A percentile compares a stretch with the other conserved stretches of the same genome.
Evolutionary conservation across 768 basidiomycete species (phyloP).

Genomic region (Hygrocybe punicea): DNA sequence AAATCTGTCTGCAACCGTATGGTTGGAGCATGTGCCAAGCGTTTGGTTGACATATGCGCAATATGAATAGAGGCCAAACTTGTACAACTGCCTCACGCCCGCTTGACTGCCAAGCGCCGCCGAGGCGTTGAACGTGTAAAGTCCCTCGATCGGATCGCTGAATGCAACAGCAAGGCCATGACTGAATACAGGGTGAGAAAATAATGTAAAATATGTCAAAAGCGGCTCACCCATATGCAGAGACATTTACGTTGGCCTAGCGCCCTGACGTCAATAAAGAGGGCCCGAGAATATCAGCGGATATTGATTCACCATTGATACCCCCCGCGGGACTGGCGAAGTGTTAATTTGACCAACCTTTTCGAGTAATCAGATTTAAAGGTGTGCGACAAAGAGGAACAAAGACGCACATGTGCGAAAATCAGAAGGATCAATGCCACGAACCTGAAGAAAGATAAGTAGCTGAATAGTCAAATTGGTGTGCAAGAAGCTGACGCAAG

Average conservation of each 20-base stretch:
- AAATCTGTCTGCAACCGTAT: slow-evolving; percentile 56
- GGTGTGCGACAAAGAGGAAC: slow-evolving; percentile 7
- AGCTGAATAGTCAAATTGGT: slow-evolving; percentile 15
- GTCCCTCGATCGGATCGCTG: slow-evolving; percentile 54
- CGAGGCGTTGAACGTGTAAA: slow-evolving; percentile 66
- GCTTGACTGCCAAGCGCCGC: slow-evolving; percentile 52
- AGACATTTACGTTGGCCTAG: slow-evolving; percentile 67
- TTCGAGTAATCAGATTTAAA: slow-evolving; percentile 15
- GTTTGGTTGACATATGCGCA: slow-evolving; percentile 66
- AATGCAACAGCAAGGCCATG: slow-evolving; percentile 48
- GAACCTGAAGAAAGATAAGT: slow-evolving; percentile 33
- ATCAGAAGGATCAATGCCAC: slow-evolving; percentile 64
- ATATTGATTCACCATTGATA: slow-evolving; percentile 59
- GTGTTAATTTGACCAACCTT: slow-evolving; percentile 84
- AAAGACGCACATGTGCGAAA: slow-evolving; percentile 68
- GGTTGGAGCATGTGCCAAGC: slow-evolving; percentile 59
- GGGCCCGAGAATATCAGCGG: slow-evolving; percentile 1
- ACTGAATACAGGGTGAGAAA: slow-evolving; percentile 32
- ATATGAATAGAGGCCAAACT: slow-evolving; percentile 78
- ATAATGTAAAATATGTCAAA: not conserved
- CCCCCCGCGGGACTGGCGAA: slow-evolving; percentile 63
- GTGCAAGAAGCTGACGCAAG: slow-evolving; percentile 54
- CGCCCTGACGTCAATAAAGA: not conserved
- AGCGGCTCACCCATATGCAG: slow-evolving; percentile 60
- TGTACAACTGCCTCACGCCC: slow-evolving; percentile 69